Evolutionary conservation across 139 green algal genomes (phyloP).

Genomic region (Chlamydomonas eustigma): DNA sequence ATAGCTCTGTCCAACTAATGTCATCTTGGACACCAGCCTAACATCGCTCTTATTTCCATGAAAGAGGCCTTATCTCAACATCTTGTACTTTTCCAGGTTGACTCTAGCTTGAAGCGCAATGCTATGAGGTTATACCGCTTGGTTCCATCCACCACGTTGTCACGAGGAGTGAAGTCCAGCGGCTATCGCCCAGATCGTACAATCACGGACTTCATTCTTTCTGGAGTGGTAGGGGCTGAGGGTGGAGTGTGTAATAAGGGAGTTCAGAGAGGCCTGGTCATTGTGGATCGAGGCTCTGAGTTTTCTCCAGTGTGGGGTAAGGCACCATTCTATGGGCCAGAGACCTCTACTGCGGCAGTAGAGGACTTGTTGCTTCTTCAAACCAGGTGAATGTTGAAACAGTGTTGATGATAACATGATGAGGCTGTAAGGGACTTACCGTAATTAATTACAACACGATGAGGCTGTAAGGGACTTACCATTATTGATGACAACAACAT

Average conservation of each 20-base stretch:
- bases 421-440: too few relatives aligned
- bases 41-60: too few relatives aligned
- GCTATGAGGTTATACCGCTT: conserved; percentile 32
- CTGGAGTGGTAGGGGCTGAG: not conserved
- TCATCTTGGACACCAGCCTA: too few relatives aligned
- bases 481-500: not conserved
- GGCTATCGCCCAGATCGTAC: conserved; percentile 21
- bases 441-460: too few relatives aligned
- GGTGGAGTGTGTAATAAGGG: not conserved
- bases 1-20: too few relatives aligned
- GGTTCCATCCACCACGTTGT: conserved; percentile 3
- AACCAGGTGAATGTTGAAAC: conserved; percentile 30
- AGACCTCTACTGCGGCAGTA: conserved; percentile 14
- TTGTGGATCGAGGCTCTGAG: conserved; percentile 25
- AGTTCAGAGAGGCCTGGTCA: conserved; percentile 14
- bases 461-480: too few relatives aligned
- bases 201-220: conserved; percentile 25
- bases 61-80: too few relatives aligned
- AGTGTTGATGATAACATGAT: too few relatives aligned
- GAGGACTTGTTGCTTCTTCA: conserved; percentile 35
- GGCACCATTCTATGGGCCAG: conserved; percentile 30
- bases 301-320: conserved; percentile 29
- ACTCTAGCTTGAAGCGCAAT: conserved; percentile 13
- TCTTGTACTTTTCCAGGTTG: conserved; percentile 13
- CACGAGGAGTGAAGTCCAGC: not conserved